phyloP scores from a whole-genome alignment of 164 flowering plant species.

The Tetracentron sinense region DNA sequence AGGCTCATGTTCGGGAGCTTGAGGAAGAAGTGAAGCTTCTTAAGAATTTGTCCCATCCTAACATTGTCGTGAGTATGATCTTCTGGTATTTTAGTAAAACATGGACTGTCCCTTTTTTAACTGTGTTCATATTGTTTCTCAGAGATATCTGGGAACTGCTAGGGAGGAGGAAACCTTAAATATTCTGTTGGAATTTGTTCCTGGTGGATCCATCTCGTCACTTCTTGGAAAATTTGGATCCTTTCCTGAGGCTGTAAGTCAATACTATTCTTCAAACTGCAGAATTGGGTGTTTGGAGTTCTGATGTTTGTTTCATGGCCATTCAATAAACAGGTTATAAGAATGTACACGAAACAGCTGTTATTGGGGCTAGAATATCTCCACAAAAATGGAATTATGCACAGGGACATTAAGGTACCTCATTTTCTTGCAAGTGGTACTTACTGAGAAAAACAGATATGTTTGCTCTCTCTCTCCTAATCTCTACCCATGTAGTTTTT shows the following conservation, averaged over 20 bases:
- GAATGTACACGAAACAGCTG: conserved; percentile 85
- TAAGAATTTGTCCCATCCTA: conserved; percentile 83
- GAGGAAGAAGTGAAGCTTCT: conserved; percentile 97
- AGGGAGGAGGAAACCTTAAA: conserved; percentile 86
- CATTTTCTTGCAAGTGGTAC: background rate
- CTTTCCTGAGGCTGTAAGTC: conserved; percentile 92
- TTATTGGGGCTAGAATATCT: conserved; percentile 86
- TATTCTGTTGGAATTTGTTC: conserved; percentile 90
- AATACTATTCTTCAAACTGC: background rate
- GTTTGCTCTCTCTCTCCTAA: background rate
- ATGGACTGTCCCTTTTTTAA: conserved; percentile 10
- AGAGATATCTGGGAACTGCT: conserved; percentile 95
- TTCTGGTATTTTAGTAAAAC: background rate
- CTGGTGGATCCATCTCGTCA: conserved; percentile 98
- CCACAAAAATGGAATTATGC: conserved; percentile 87
- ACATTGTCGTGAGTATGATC: conserved; percentile 75
- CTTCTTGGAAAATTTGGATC: conserved; percentile 94
- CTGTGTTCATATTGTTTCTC: conserved; percentile 14
- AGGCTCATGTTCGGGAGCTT: conserved; percentile 87
- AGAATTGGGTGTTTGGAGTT: background rate
- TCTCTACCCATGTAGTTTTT: background rate
- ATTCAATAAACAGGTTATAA: conserved; percentile 59
- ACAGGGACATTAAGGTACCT: conserved; percentile 95
- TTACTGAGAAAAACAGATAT: background rate
- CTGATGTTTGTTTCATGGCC: conserved; percentile 5